Percentiles rank a stretch among this genome's conserved stretches.
phyloP scores from a whole-genome alignment of 192 early-diverging fungal genomes.

The Bifiguratus adelaidae region DNA sequence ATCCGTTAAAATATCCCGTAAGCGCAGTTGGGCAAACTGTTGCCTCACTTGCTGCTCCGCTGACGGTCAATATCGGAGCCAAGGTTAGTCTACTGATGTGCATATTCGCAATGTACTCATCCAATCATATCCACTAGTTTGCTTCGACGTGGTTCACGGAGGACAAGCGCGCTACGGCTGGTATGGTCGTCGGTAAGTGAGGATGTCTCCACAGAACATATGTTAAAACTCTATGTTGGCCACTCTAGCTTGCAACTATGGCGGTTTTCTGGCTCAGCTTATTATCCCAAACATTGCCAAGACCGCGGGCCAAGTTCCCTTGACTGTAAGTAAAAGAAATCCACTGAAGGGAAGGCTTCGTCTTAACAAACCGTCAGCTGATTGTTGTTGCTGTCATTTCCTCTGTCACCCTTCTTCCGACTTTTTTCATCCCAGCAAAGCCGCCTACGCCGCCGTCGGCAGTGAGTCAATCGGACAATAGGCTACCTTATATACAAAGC shows the following conservation, averaged over 20 bases:
- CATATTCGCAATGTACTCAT: no score
- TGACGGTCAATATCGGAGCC: constrained; percentile 22
- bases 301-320: neutral
- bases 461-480: constrained; percentile 21
- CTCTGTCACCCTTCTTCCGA: constrained; percentile 23
- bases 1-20: constrained; percentile 13
- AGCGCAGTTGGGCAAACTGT: constrained; percentile 17
- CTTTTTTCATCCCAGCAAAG: constrained; percentile 24
- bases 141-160: constrained; percentile 40
- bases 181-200: constrained; percentile 30
- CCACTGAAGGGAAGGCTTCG: neutral
- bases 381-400: constrained; percentile 29
- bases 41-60: constrained; percentile 12
- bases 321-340: constrained; percentile 5
- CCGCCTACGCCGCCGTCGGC: constrained; percentile 40
- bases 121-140: no score
- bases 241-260: constrained; percentile 26
- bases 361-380: constrained; percentile 8
- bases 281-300: constrained; percentile 15
- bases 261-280: constrained; percentile 19
- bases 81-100: no score
- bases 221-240: no score
- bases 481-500: constrained; percentile 20
- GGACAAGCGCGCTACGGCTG: constrained; percentile 30
- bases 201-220: no score